These are phyloP conservation scores for Mycena leptocephala DNA, from an alignment of 768 basidiomycete species.

Conservation along the genomic window DNA sequence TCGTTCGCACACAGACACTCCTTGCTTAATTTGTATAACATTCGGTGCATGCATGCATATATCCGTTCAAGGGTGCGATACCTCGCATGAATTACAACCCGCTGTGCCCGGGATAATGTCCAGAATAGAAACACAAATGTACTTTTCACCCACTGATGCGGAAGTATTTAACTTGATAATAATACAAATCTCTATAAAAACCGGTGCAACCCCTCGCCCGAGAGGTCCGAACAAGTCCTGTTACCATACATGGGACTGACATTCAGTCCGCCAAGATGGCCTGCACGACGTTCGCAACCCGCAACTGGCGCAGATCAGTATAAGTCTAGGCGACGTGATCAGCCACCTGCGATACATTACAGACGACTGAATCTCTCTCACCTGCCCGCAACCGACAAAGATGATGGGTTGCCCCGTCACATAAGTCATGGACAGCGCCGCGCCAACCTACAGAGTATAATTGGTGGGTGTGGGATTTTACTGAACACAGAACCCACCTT, in stretches of 20 bases:
- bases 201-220: too few relatives aligned
- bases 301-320: conserved; percentile 92
- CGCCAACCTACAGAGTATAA: conserved; percentile 81
- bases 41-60: neutral
- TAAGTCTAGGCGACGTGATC: conserved; percentile 78
- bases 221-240: neutral
- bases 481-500: conserved; percentile 67
- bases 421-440: conserved; percentile 98
- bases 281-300: conserved; percentile 94
- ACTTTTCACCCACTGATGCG: neutral
- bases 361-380: conserved; percentile 44
- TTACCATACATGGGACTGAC: too few relatives aligned
- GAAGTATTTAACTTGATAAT: neutral
- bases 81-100: neutral
- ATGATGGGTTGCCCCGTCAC: conserved; percentile 99
- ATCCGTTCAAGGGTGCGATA: conserved; percentile 10
- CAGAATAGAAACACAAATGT: neutral
- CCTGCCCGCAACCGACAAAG: conserved; percentile 98
- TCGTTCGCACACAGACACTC: neutral
- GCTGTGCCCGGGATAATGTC: too few relatives aligned
- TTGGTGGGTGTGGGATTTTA: neutral
- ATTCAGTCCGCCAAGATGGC: conserved; percentile 87
- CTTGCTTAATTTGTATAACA: neutral
- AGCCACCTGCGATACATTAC: conserved; percentile 3
- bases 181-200: neutral